Evolutionary conservation across 352 stramenopile genomes (phyloP).

Genomic region (Globisporangium spiculum): DNA sequence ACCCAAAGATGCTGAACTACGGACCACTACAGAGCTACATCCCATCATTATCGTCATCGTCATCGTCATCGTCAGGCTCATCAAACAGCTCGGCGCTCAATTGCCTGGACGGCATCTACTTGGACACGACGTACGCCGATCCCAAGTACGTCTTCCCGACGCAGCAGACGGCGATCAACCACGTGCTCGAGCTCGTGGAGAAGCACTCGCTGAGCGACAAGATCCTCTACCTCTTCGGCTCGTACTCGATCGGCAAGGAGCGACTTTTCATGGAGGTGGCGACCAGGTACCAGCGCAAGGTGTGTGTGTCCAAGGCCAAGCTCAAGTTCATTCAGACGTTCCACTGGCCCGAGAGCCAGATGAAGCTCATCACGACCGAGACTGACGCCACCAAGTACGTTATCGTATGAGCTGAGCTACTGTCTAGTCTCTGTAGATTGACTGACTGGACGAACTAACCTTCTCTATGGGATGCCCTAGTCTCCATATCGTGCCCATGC

Average conservation of each 20-base stretch:
- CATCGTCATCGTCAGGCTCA: not conserved
- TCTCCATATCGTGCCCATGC: conserved; percentile 92
- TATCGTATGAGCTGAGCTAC: not conserved
- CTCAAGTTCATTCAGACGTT: conserved; percentile 87
- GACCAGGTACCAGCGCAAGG: conserved; percentile 62
- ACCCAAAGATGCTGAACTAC: conserved; percentile 71
- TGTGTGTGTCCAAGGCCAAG: conserved; percentile 79
- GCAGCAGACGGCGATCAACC: conserved; percentile 71
- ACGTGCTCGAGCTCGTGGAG: conserved; percentile 62
- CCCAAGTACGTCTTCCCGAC: conserved; percentile 93
- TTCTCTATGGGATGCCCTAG: conserved; percentile 20
- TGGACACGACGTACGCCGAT: conserved; percentile 98
- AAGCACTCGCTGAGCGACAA: conserved; percentile 56
- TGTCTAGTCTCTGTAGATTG: not conserved
- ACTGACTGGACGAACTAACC: conserved; percentile 4
- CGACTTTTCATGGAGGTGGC: conserved; percentile 94
- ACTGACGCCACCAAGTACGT: conserved; percentile 62
- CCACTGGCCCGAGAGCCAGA: conserved; percentile 74
- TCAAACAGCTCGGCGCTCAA: conserved; percentile 6
- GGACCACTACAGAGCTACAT: conserved; percentile 48
- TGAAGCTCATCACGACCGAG: conserved; percentile 88
- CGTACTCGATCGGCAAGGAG: conserved; percentile 98
- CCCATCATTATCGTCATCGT: conserved; percentile 9
- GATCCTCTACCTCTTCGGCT: conserved; percentile 93
- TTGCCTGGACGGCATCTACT: conserved; percentile 84